These are phyloP conservation scores for Uronychia setigera DNA, from an alignment of 73 alveolate genomes.

Conservation along the genomic window DNA sequence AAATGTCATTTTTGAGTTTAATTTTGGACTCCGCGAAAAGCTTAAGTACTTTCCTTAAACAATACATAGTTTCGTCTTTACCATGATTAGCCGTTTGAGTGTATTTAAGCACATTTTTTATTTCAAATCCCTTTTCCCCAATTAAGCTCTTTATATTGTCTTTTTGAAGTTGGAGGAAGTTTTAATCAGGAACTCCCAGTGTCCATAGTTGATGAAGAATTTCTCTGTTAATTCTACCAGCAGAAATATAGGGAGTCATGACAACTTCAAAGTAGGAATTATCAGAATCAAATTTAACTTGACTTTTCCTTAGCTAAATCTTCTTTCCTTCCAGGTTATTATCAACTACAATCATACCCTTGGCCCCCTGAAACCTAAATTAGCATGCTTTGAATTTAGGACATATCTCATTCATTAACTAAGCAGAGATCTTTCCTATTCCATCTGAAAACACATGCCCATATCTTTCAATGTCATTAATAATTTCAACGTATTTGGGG, in stretches of 20 bases:
- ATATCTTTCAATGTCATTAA: not conserved
- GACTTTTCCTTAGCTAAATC: conserved; percentile 2
- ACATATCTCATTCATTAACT: not conserved
- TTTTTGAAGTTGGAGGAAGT: conserved; percentile 7
- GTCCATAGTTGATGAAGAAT: conserved; percentile 8
- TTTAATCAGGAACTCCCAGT: conserved; percentile 17
- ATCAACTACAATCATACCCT: conserved; percentile 13
- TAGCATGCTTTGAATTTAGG: conserved; percentile 4
- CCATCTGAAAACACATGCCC: conserved; percentile 37
- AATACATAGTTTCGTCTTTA: no score
- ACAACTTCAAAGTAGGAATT: not conserved
- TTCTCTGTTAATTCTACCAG: conserved; percentile 25
- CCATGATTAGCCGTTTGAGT: not conserved
- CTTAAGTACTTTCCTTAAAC: not conserved
- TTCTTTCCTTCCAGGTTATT: conserved; percentile 1
- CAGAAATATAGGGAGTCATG: not conserved
- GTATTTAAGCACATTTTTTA: not conserved
- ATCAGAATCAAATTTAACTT: conserved; percentile 12
- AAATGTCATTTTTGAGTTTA: not conserved
- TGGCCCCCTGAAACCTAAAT: conserved; percentile 21
- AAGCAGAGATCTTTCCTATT: conserved; percentile 22
- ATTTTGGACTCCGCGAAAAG: not conserved
- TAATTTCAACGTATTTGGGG: not conserved
- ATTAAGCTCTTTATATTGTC: not conserved
- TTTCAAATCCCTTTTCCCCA: not conserved